phyloP scores from a whole-genome alignment of 1,139 yeast genomes.

The Blastobotrys ciferrii region DNA sequence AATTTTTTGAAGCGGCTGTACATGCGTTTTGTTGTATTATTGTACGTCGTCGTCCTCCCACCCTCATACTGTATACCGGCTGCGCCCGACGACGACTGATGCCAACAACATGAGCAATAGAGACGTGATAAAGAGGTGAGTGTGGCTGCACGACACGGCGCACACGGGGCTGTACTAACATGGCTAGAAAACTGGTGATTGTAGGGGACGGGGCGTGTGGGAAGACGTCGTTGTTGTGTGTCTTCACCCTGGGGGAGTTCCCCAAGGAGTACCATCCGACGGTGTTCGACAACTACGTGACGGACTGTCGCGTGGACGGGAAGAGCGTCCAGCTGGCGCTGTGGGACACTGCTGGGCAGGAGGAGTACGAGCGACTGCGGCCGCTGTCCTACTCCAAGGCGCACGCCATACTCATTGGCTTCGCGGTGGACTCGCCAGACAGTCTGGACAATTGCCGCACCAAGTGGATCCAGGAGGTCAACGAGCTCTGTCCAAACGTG shows the following conservation, averaged over 20 bases:
- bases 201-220: no score
- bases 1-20: no score
- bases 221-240: conserved; percentile 91
- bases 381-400: conserved; percentile 69
- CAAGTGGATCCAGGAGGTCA: conserved; percentile 73
- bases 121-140: conserved; percentile 28
- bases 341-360: no score
- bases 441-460: conserved; percentile 60
- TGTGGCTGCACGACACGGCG: neutral
- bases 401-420: conserved; percentile 66
- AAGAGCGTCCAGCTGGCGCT: conserved; percentile 83
- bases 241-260: conserved; percentile 84
- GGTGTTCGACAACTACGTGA: conserved; percentile 90
- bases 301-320: conserved; percentile 90
- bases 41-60: no score
- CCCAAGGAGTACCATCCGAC: conserved; percentile 77
- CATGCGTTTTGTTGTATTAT: no score
- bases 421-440: conserved; percentile 63
- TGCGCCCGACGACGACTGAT: no score
- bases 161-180: neutral
- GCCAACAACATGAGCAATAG: conserved; percentile 7
- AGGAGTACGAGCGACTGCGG: conserved; percentile 66
- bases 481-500: conserved; percentile 75
- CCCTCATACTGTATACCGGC: no score
- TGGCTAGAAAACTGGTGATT: conserved; percentile 69